Evolutionary conservation across 768 basidiomycete genomes (phyloP).

Genomic region (Hemileccinum rubropunctum): DNA sequence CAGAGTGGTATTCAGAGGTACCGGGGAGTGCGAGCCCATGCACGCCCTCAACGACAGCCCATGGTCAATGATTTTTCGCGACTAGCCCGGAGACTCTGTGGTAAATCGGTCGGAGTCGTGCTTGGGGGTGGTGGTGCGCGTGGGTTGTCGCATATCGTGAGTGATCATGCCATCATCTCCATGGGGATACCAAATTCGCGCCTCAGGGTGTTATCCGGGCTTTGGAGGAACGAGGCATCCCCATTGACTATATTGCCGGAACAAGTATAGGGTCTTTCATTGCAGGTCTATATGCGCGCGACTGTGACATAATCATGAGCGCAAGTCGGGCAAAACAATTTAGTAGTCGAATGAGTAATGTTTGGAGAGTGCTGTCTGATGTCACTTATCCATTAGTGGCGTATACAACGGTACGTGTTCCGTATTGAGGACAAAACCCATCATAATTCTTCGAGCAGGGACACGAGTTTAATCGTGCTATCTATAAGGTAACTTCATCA

Average conservation of each 20-base stretch:
- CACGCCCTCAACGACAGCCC: constrained; percentile 71
- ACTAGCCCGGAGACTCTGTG: constrained; percentile 86
- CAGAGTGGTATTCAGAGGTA: constrained; percentile 89
- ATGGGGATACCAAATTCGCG: constrained; percentile 10
- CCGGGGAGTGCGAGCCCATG: constrained; percentile 58
- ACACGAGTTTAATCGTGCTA: constrained; percentile 90
- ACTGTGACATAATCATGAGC: constrained; percentile 86
- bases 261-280: constrained; percentile 93
- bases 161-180: constrained; percentile 24
- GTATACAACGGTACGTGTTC: constrained; percentile 60
- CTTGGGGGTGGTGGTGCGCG: constrained; percentile 97
- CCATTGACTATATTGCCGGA: constrained; percentile 92
- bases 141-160: constrained; percentile 70
- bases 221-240: constrained; percentile 87
- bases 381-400: constrained; percentile 79
- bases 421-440: not conserved
- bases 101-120: constrained; percentile 89
- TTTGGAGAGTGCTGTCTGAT: constrained; percentile 92
- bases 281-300: constrained; percentile 92
- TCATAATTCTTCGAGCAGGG: constrained; percentile 50
- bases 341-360: constrained; percentile 85
- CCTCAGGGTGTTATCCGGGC: constrained; percentile 87
- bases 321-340: constrained; percentile 89
- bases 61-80: constrained; percentile 91
- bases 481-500: constrained; percentile 69